Base-by-base conservation (phyloP, 257 asterid genomes). In the Rhazya stricta region DNA sequence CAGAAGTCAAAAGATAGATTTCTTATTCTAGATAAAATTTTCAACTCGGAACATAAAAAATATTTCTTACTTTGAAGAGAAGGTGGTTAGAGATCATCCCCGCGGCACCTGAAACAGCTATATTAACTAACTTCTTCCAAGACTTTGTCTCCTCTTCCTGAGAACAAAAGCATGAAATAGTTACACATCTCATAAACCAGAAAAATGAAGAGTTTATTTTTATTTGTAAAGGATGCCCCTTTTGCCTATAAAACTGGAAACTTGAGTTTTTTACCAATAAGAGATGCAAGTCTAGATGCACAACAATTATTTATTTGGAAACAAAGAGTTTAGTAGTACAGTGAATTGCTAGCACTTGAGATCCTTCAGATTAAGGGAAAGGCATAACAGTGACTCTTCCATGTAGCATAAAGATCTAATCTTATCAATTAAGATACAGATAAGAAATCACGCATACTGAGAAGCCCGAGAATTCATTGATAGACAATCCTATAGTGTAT, bases 71-170 rank as follows among this genome's bases (percentile, higher is more conserved):
- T 85, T 93, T 90, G 78, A 95, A 95, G 76, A 95, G 99, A 80
- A 95, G 97, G 81, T 95, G 98, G 80, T 92, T 92, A 63, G 99
- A 85, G 67, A 95, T 95, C 97, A 90, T 95, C 81, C 99, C 98
- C 3, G 99, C 98, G 68, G 99, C 99, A 75, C 99, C 99, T 0
- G 99, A 95, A 46, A 95, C 98, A 65, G 96, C 90, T 75, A 95
- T 19, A 23, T 85, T 95, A 29, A 92, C 87, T 82, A 91, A 6
- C 78, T 95, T 92, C 89, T 95, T 95, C 99, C 99, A 95, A 39
- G 95, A 91, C 73, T 80, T 81, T 5, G 96, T 89, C 88, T 92
- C 97, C 82, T 95, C 96, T 79, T 95, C 98, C 99, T 95, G 90
- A 23, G 19, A 76, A 81, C 69, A 69, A 46, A 45, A 34, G 10